phyloP scores from a whole-genome alignment of 202 grass and related monocot genomes.

The Dendrocalamus latiflorus region DNA sequence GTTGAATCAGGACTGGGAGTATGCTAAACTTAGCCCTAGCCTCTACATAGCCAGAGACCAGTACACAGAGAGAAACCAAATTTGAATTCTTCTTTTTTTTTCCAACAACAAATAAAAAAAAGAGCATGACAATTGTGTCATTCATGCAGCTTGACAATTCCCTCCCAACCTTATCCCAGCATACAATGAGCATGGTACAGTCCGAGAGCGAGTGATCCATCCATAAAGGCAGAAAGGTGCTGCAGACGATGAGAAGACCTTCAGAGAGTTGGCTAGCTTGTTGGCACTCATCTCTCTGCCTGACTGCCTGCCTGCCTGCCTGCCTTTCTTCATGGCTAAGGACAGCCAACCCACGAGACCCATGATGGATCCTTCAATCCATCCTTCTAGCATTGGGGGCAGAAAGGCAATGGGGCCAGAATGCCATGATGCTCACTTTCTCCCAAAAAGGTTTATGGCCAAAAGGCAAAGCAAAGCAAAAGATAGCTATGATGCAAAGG shows the following conservation, averaged over 20 bases:
- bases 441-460: background rate
- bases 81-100: background rate
- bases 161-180: background rate
- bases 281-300: background rate
- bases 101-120: background rate
- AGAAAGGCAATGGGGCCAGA: slow-evolving; percentile 14
- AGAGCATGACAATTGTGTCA: background rate
- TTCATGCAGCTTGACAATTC: background rate
- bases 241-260: background rate
- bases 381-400: background rate
- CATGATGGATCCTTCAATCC: background rate
- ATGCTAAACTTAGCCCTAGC: background rate
- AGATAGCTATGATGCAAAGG: background rate
- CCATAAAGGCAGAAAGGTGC: slow-evolving; percentile 36
- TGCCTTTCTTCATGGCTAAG: background rate
- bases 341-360: background rate
- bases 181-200: background rate
- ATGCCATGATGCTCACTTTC: background rate
- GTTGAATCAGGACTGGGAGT: background rate
- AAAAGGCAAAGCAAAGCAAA: background rate
- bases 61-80: background rate
- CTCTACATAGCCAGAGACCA: background rate
- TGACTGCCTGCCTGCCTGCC: too few species aligned
- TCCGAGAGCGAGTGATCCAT: background rate
- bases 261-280: slow-evolving; percentile 1